Base-by-base conservation (phyloP, 306 rosid species). In the Glycine tomentella region DNA sequence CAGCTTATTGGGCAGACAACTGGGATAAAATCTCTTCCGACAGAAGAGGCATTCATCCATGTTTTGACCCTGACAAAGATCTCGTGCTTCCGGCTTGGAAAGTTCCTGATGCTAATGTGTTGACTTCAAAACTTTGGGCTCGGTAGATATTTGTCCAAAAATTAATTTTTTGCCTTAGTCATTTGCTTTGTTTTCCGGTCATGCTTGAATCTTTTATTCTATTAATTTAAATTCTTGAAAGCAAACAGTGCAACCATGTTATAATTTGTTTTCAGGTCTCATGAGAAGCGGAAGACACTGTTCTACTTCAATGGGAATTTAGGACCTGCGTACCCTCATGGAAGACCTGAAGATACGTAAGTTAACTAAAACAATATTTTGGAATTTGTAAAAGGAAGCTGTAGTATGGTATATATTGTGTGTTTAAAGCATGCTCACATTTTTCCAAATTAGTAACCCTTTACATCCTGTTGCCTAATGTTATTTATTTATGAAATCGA, bases 71-170 rank as follows among this genome's bases (percentile, higher is more conserved):
- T 59, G 87, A 82, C 38, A 95, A 95, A 87, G 99, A 95, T 88
- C 98, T 95, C 7, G 98, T 95, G 70, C 92, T 95, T 86, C 99
- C 99, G 81, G 93, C 99, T 52, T 95, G 99, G 99, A 95, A 95
- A 88, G 88, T 86, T 69, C 99, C 98, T 6, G 89, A 95, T 83
- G 90, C 56, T 75, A 61, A 48, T 75, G 78, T 83, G 78, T 66
- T 95, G 77, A 66, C 86, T 78, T 83, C 84, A 51, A 91, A 91
- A 85, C 83, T 90, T 80, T 90, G 97, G 99, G 82, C 92, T 63
- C 72, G 96, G 99, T 95, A 86, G 62, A 48, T 33, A n/a, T 8
- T 38, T 66, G 51, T n/a, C 48, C 57, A 61, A 57, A 46, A 63
- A 61, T 53, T 50, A 71, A 20, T 57, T 61, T 16, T 59, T 36